Evolutionary conservation across 2,329 filamentous ascomycete species (phyloP), one percentile per base, ranked within the genome.

Genomic region (Phyllosticta citriasiana): DNA sequence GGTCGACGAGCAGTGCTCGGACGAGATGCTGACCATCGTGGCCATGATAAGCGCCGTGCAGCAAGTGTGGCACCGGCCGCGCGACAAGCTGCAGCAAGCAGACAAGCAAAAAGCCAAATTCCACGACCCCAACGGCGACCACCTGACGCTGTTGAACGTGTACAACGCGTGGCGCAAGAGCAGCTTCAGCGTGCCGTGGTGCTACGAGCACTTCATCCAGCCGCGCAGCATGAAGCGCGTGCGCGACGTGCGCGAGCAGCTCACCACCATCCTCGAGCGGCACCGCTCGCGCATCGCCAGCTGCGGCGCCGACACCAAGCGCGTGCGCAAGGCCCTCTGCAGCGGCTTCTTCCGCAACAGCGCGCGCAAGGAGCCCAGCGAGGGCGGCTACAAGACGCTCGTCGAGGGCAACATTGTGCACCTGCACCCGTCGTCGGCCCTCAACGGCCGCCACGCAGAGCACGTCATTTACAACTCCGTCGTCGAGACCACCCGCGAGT

Each of bases 61-160:
- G 60, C 89, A 84, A 2, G 85, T 97, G 53, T 99, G 97, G 76
- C 96, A 97, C 74, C 87, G 95, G 0, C 94, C 95, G 0, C 96
- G 97, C 70, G 95, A 99, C 72, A 99, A 99, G 77, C 93, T 97
- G 71, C 83, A 89, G 55, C 91, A 96, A 73, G 94, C 95, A 2
- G 94, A 99, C 71, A 90, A 97, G 74, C 97, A 97, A 79, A 97
- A 97, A 76, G 82, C 91, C 66, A 97, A 97, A 73, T 99, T 99
- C 77, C 91, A 97, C 76, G 94, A 99, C 69, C 89, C 93, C 0
- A 86, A 91, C 61, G 94, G 94, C 58, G 94, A 99, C 71, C 94
- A 99, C 70, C 80, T 99, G 12, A 99, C 94, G 0, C 81, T 97
- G 0, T 84, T 99, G 53, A 99, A 99, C 68, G 92, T 99, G 0